Conservation (phyloP, 768 basidiomycete genomes). For the Porphyrellus cyaneotinctus region DNA sequence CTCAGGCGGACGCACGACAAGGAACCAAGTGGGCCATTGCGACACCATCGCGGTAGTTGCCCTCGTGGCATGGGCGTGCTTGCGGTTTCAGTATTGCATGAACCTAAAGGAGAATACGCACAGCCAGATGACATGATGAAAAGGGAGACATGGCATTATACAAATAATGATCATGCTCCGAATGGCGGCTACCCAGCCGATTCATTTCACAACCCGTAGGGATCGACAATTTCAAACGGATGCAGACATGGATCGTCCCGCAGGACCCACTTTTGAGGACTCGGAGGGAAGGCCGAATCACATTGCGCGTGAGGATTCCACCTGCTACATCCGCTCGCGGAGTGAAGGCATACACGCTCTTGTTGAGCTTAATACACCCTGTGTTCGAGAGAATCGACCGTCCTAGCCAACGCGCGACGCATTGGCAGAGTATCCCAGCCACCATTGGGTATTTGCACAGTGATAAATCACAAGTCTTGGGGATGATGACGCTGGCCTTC, state of each 20-base stretch:
- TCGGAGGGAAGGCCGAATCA: slow-evolving; percentile 1
- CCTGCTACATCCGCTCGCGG: slow-evolving; percentile 10
- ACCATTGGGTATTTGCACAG: slow-evolving; percentile 2
- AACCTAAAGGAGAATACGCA: slow-evolving; percentile 23
- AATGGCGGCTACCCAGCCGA: not conserved
- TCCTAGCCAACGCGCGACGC: slow-evolving; percentile 16
- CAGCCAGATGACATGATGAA: slow-evolving; percentile 20
- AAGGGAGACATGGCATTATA: not conserved
- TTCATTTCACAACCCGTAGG: slow-evolving; percentile 7
- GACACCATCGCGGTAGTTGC: slow-evolving; percentile 10
- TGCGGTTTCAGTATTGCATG: slow-evolving; percentile 10
- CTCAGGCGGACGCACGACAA: not conserved
- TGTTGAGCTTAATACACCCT: slow-evolving; percentile 8
- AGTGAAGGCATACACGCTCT: slow-evolving; percentile 17
- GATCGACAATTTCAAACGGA: slow-evolving; percentile 21
- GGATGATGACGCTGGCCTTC: not conserved
- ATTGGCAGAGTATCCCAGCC: not conserved
- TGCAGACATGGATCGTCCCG: slow-evolving; percentile 4
- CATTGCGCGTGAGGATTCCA: slow-evolving; percentile 8
- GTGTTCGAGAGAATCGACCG: slow-evolving; percentile 9
- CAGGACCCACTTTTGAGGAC: not conserved
- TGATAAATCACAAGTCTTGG: slow-evolving; percentile 8
- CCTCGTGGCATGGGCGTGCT: slow-evolving; percentile 18
- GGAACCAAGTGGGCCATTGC: not conserved
- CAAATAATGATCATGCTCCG: slow-evolving; percentile 7